Evolutionary conservation across 495 filamentous ascomycete species (phyloP).

Genomic region (Cryomyces antarcticus): DNA sequence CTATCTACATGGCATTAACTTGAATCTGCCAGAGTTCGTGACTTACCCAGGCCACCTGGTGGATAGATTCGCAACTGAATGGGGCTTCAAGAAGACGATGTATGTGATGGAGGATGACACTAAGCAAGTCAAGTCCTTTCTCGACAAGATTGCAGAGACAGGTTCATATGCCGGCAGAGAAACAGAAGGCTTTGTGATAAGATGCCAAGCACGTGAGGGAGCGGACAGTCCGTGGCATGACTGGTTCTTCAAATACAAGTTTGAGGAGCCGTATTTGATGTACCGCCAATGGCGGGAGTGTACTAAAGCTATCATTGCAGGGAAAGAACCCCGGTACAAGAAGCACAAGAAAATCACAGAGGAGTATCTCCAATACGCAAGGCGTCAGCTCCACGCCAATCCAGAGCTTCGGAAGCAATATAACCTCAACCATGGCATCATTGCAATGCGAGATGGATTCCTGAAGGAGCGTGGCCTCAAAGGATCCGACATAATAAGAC

Average conservation of each 20-base stretch:
- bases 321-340: constrained; percentile 50
- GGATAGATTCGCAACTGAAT: constrained; percentile 72
- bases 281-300: constrained; percentile 97
- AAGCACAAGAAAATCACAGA: constrained; percentile 85
- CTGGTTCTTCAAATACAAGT: constrained; percentile 99
- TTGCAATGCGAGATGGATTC: constrained; percentile 71
- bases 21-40: constrained; percentile 73
- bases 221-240: constrained; percentile 37
- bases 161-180: constrained; percentile 77
- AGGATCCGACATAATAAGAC: constrained; percentile 62
- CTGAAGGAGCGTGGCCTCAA: constrained; percentile 59
- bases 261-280: constrained; percentile 96
- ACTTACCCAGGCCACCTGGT: constrained; percentile 64
- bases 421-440: constrained; percentile 86
- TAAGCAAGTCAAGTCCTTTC: constrained; percentile 49
- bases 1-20: constrained; percentile 89
- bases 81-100: constrained; percentile 84
- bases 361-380: constrained; percentile 69
- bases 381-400: constrained; percentile 45
- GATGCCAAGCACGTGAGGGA: constrained; percentile 48
- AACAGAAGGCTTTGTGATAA: constrained; percentile 91
- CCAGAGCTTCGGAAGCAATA: constrained; percentile 44
- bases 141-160: constrained; percentile 64
- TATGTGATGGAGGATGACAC: constrained; percentile 61
- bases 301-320: constrained; percentile 72